A percentile compares a stretch with the other conserved stretches of the same genome.
Evolutionary conservation across 2,329 filamentous ascomycete species (phyloP).

Genomic region (Stylonectria norvegica): DNA sequence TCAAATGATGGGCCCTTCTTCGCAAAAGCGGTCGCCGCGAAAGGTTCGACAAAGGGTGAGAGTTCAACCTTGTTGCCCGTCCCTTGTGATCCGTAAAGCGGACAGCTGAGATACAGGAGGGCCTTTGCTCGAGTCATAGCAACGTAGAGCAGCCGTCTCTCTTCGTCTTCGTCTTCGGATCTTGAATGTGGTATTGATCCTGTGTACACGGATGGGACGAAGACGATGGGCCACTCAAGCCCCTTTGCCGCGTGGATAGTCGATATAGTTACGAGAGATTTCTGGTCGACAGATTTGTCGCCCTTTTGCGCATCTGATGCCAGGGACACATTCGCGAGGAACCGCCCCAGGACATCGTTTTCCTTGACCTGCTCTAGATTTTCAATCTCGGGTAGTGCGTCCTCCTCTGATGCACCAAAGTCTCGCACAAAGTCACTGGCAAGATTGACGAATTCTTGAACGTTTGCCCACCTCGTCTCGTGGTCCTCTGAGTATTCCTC

Average conservation of each 20-base stretch:
- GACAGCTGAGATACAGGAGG: conserved; percentile 80
- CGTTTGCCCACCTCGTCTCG: conserved; percentile 80
- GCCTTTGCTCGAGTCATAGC: conserved; percentile 93
- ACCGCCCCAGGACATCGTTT: conserved; percentile 63
- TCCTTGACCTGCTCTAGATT: conserved; percentile 67
- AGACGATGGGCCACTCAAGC: conserved; percentile 93
- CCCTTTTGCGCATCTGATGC: conserved; percentile 72
- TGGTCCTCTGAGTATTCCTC: conserved; percentile 69
- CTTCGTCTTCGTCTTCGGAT: conserved; percentile 81
- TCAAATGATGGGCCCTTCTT: conserved; percentile 69
- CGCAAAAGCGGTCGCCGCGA: conserved; percentile 40
- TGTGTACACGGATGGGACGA: conserved; percentile 84
- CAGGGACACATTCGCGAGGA: conserved; percentile 88
- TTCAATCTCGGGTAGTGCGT: conserved; percentile 64
- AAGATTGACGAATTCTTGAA: conserved; percentile 81
- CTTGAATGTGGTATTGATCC: conserved; percentile 88
- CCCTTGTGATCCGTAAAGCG: conserved; percentile 61
- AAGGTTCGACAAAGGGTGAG: conserved; percentile 67
- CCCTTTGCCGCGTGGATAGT: conserved; percentile 97
- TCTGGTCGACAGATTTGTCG: conserved; percentile 53
- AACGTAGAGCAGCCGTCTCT: conserved; percentile 85
- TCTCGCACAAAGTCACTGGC: conserved; percentile 65
- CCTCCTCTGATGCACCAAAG: conserved; percentile 45
- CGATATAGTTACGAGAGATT: conserved; percentile 76
- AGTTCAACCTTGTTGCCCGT: conserved; percentile 60